Conservation (phyloP, 495 filamentous ascomycete species). For the Coniosporium apollinis region DNA sequence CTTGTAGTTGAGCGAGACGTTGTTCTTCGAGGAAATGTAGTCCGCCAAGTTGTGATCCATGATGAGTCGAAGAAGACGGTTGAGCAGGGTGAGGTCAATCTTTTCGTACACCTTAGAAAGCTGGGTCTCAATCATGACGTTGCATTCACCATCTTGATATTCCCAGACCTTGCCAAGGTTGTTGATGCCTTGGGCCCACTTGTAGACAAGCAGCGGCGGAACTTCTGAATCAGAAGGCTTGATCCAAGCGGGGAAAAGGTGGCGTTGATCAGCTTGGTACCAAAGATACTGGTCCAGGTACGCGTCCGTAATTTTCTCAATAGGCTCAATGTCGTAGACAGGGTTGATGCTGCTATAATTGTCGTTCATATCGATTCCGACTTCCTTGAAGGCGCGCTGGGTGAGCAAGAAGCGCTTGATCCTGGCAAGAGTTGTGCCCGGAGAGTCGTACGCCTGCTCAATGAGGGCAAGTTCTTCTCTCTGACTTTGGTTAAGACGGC, state of each 20-base stretch:
- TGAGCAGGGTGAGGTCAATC: conserved; percentile 91
- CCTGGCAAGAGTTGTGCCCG: conserved; percentile 84
- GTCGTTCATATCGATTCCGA: conserved; percentile 99
- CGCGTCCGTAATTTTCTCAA: conserved; percentile 99
- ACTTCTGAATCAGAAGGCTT: conserved; percentile 99
- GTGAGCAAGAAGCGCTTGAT: conserved; percentile 98
- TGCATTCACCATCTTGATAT: conserved; percentile 86
- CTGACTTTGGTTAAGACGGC: conserved; percentile 91
- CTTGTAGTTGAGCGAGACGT: conserved; percentile 97
- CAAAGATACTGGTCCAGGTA: conserved; percentile 98
- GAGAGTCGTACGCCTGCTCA: conserved; percentile 96
- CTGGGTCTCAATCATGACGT: conserved; percentile 98
- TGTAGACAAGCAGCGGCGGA: conserved; percentile 90
- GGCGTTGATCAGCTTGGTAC: conserved; percentile 97
- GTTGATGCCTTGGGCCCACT: conserved; percentile 99
- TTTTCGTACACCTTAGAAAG: conserved; percentile 99
- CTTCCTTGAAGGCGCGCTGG: conserved; percentile 96
- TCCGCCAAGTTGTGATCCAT: conserved; percentile 99
- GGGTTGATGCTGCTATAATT: conserved; percentile 99
- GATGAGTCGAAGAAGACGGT: conserved; percentile 81
- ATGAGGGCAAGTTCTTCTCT: conserved; percentile 94
- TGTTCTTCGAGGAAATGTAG: conserved; percentile 99
- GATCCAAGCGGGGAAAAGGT: conserved; percentile 97
- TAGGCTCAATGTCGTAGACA: conserved; percentile 97
- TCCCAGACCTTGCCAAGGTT: conserved; percentile 98